phyloP scores from a whole-genome alignment of 2,329 filamentous ascomycete species.

The Bipolaris cookei region DNA sequence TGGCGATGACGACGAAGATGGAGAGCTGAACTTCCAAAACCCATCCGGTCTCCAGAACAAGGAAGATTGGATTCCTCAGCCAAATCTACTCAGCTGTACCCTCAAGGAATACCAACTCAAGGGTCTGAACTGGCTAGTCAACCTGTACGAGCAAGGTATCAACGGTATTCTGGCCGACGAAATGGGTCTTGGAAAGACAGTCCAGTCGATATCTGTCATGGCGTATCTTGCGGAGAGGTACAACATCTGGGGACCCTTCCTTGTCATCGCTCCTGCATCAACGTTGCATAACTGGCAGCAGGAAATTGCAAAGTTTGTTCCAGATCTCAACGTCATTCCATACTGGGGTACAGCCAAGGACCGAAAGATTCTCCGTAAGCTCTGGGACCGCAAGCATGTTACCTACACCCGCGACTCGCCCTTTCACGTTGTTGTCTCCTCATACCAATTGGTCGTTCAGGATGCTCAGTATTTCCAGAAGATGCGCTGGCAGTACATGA shows the following conservation, averaged over 20 bases:
- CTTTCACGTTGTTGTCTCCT: constrained; percentile 96
- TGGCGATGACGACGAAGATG: constrained; percentile 67
- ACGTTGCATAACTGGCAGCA: constrained; percentile 99
- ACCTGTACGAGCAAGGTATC: constrained; percentile 98
- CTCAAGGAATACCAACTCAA: constrained; percentile 99
- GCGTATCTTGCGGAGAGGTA: constrained; percentile 96
- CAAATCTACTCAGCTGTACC: constrained; percentile 89
- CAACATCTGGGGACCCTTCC: constrained; percentile 96
- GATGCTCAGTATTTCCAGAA: constrained; percentile 98
- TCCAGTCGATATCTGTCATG: constrained; percentile 99
- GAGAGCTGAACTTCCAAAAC: constrained; percentile 99
- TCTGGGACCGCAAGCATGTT: constrained; percentile 98
- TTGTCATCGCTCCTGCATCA: constrained; percentile 94
- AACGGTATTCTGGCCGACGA: constrained; percentile 98
- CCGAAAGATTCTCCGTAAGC: constrained; percentile 94
- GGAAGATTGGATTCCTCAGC: constrained; percentile 79
- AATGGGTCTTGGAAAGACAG: constrained; percentile 99
- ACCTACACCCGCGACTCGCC: constrained; percentile 92
- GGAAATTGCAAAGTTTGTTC: constrained; percentile 94
- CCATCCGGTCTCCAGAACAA: constrained; percentile 93
- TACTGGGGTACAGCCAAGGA: constrained; percentile 97
- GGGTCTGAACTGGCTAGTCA: constrained; percentile 98
- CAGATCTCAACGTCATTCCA: constrained; percentile 89
- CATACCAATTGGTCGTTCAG: constrained; percentile 94
- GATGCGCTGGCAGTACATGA: constrained; percentile 99